Percentiles rank a stretch among this genome's conserved stretches.
phyloP scores from a whole-genome alignment of 345 rosid species.

The Ceriops decandra region DNA sequence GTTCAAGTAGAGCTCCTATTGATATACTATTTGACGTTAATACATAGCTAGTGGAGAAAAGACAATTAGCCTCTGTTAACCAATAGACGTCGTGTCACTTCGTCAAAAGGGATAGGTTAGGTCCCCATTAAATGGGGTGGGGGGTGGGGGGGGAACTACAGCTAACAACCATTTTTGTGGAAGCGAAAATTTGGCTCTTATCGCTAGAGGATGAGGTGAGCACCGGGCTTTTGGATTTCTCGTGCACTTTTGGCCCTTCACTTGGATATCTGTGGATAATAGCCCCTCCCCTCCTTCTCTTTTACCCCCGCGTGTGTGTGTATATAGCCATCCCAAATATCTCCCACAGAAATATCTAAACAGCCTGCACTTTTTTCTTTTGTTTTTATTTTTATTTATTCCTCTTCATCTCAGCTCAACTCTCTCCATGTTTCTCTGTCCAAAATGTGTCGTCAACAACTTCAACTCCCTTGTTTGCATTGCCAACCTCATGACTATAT shows the following conservation, averaged over 20 bases:
- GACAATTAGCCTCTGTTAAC: no score
- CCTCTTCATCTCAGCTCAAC: neutral
- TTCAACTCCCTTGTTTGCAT: slow-evolving; percentile 37
- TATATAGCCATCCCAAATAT: neutral
- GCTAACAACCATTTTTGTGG: no score
- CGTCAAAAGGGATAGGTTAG: no score
- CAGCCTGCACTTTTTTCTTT: neutral
- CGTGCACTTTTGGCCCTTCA: slow-evolving; percentile 45
- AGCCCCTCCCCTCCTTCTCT: neutral
- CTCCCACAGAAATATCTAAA: slow-evolving; percentile 33
- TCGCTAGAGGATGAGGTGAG: slow-evolving; percentile 24
- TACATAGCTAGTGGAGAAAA: no score
- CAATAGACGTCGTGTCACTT: no score
- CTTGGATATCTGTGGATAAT: slow-evolving; percentile 45
- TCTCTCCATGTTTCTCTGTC: neutral
- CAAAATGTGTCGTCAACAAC: slow-evolving; percentile 18
- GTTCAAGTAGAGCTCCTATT: no score
- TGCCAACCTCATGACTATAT: slow-evolving; percentile 50
- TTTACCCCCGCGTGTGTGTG: neutral
- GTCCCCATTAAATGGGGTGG: no score
- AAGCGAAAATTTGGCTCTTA: slow-evolving; percentile 4
- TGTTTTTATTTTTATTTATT: neutral
- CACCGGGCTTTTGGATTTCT: slow-evolving; percentile 24
- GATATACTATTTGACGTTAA: no score
- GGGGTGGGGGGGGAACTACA: no score